These are phyloP conservation scores for Hemileia vastatrix DNA, from an alignment of 1,284 basidiomycete species.

Conservation along the genomic window DNA sequence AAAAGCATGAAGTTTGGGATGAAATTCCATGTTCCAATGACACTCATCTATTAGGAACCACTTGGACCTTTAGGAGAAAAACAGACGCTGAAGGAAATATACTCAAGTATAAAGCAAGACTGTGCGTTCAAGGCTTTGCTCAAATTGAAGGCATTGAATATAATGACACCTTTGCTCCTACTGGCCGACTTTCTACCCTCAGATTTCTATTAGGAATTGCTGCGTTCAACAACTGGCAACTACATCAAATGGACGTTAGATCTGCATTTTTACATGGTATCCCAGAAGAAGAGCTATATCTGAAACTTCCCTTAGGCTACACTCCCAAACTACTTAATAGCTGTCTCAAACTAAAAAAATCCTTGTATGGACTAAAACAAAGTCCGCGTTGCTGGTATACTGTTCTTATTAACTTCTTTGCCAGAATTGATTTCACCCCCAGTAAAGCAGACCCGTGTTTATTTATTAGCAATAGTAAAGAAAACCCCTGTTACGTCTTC, in stretches of 20 bases:
- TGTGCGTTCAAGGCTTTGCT: background rate
- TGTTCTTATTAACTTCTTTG: background rate
- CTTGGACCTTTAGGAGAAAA: background rate
- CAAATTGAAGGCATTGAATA: conserved; percentile 5
- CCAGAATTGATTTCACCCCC: background rate
- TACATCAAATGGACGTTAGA: conserved; percentile 2
- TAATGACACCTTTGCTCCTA: conserved; percentile 1
- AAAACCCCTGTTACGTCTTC: background rate
- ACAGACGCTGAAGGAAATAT: background rate
- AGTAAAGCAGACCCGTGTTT: background rate
- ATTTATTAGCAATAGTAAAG: background rate
- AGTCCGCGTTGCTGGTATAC: background rate
- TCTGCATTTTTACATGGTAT: background rate
- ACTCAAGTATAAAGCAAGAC: background rate
- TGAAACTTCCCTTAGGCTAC: background rate
- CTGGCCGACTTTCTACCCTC: background rate
- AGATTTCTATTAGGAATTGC: background rate
- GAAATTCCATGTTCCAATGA: background rate
- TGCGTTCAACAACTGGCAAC: background rate
- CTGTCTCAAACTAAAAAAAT: background rate
- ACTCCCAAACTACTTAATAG: no score
- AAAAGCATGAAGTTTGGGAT: background rate
- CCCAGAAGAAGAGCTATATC: background rate
- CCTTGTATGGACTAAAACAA: background rate
- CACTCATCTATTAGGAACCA: background rate